A percentile compares a stretch with the other conserved stretches of the same genome.
phyloP scores from a whole-genome alignment of 208 protist genomes.

The Wallacemonas collosoma region DNA sequence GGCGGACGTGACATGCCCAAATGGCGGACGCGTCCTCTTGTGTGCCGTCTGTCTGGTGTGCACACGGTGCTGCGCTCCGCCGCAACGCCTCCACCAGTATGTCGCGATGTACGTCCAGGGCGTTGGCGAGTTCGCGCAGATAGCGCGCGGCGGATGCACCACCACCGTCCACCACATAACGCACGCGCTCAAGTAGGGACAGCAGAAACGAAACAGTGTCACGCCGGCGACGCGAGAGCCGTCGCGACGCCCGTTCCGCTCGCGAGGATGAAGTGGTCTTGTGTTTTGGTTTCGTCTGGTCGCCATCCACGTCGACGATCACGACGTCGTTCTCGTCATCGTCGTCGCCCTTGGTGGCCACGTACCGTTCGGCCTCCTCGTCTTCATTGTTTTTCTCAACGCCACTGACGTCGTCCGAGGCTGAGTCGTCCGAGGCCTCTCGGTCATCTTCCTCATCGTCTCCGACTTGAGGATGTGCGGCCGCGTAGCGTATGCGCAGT shows the following conservation, averaged over 20 bases:
- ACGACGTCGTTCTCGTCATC: neutral
- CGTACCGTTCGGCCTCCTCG: neutral
- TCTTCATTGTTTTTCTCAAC: neutral
- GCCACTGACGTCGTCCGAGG: too few species aligned
- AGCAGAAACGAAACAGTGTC: neutral
- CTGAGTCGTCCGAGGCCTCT: too few species aligned
- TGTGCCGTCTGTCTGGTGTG: too few species aligned
- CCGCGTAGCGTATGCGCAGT: slow-evolving; percentile 15
- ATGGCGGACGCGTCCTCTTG: neutral
- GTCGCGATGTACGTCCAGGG: slow-evolving; percentile 13
- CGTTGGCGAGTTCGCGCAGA: slow-evolving; percentile 19
- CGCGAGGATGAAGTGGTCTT: neutral
- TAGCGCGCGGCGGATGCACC: slow-evolving; percentile 16
- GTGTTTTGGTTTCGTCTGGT: neutral
- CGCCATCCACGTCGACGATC: slow-evolving; percentile 5
- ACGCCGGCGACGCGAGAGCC: neutral
- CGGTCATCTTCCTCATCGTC: slow-evolving; percentile 14
- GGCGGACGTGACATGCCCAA: neutral
- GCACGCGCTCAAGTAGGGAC: slow-evolving; percentile 1
- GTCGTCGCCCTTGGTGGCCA: neutral
- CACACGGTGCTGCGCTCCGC: neutral
- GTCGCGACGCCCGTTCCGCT: neutral
- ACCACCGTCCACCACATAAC: slow-evolving; percentile 3
- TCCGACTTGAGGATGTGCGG: neutral
- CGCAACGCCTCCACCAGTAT: neutral